These are phyloP conservation scores for Crithidia mellificae DNA, from an alignment of 208 protist genomes.

Conservation along the genomic window DNA sequence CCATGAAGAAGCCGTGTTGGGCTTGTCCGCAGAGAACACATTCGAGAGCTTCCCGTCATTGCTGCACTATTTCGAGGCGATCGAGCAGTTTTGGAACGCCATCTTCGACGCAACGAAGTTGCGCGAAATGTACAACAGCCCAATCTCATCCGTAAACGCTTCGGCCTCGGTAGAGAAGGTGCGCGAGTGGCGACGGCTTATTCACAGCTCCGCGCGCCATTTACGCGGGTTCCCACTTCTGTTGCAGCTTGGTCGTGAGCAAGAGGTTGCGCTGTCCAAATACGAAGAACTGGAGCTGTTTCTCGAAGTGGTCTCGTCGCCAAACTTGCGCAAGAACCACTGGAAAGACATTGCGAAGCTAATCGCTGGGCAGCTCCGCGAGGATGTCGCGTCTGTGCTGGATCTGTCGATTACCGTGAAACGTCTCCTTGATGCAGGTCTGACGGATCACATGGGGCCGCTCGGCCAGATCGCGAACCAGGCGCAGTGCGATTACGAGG, in stretches of 20 bases:
- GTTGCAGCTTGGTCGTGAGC: conserved; percentile 73
- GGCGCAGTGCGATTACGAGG: conserved; percentile 75
- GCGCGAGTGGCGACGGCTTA: conserved; percentile 71
- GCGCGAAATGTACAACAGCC: conserved; percentile 71
- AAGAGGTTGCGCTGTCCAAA: conserved; percentile 72
- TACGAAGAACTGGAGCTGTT: conserved; percentile 81
- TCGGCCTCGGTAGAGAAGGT: conserved; percentile 71
- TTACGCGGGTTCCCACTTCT: conserved; percentile 73
- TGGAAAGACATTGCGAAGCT: conserved; percentile 87
- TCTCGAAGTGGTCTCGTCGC: conserved; percentile 69
- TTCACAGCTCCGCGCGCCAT: conserved; percentile 71
- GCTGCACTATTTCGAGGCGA: conserved; percentile 70
- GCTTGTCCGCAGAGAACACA: conserved; percentile 37
- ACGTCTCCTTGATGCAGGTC: conserved; percentile 65
- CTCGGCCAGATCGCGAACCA: conserved; percentile 64
- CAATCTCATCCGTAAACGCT: conserved; percentile 60
- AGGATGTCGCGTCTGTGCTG: conserved; percentile 49
- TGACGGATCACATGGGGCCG: conserved; percentile 56
- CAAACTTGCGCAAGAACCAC: conserved; percentile 82
- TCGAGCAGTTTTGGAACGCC: conserved; percentile 84
- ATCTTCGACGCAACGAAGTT: conserved; percentile 65
- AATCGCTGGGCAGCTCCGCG: conserved; percentile 46
- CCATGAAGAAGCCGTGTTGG: conserved; percentile 59
- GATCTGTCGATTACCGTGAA: conserved; percentile 64
- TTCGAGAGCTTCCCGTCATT: conserved; percentile 72